Conservation (phyloP, 1,139 yeast species). For the Yamadazyma oceani region DNA sequence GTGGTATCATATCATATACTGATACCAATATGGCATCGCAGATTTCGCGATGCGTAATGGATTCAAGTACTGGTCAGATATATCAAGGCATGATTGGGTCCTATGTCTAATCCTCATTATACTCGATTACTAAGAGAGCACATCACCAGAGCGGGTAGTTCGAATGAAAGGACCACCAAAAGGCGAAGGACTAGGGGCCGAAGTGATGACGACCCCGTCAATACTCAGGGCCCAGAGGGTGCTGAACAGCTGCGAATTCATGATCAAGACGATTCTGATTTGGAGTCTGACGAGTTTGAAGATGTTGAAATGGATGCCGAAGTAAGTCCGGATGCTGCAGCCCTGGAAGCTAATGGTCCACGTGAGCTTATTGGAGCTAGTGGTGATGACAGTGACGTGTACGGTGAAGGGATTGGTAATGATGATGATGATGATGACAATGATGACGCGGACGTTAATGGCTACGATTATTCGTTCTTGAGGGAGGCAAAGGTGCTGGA, state of each 20-base stretch:
- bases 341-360: too few species aligned
- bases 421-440: slow-evolving; percentile 2
- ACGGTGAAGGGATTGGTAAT: neutral
- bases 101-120: slow-evolving; percentile 11
- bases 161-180: slow-evolving; percentile 4
- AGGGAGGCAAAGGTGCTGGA: neutral
- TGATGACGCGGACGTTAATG: slow-evolving; percentile 25
- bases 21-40: neutral
- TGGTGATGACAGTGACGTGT: too few species aligned
- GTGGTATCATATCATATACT: neutral
- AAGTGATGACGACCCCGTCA: neutral
- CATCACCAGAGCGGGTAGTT: neutral
- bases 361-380: too few species aligned
- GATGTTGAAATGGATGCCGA: slow-evolving; percentile 25
- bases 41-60: slow-evolving; percentile 7
- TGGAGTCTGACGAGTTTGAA: slow-evolving; percentile 33
- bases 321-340: too few species aligned
- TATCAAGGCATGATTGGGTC: too few species aligned
- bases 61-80: neutral
- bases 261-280: slow-evolving; percentile 7
- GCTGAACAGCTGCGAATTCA: neutral
- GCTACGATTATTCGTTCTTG: slow-evolving; percentile 24
- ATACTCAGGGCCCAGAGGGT: too few species aligned
- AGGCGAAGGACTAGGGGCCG: slow-evolving; percentile 6
- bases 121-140: slow-evolving; percentile 13